phyloP scores from a whole-genome alignment of 2,329 filamentous ascomycete genomes.

The Microdochium nivale region DNA sequence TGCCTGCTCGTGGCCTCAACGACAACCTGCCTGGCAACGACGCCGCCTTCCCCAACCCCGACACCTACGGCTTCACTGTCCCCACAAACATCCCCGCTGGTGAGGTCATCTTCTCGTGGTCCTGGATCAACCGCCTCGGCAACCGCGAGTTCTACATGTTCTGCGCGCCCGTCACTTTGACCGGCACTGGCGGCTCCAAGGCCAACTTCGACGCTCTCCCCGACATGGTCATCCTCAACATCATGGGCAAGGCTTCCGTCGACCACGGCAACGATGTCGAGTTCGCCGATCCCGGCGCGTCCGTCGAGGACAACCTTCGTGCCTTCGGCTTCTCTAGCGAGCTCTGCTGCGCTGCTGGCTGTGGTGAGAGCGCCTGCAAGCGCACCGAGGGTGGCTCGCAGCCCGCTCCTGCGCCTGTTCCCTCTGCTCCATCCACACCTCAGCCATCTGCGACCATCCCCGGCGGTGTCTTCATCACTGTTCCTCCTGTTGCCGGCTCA shows the following conservation, averaged over 20 bases:
- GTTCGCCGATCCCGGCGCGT: constrained; percentile 61
- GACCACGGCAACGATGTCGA: constrained; percentile 43
- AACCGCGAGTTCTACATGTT: constrained; percentile 99
- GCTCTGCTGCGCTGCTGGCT: constrained; percentile 17
- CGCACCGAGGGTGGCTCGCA: constrained; percentile 11
- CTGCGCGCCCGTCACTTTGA: constrained; percentile 69
- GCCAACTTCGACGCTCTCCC: constrained; percentile 55
- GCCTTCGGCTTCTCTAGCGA: constrained; percentile 16
- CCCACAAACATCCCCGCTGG: constrained; percentile 65
- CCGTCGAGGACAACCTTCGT: constrained; percentile 39
- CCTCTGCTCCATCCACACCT: constrained; percentile 8
- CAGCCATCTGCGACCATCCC: constrained; percentile 4
- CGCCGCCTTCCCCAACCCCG: constrained; percentile 34
- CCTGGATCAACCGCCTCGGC: constrained; percentile 88
- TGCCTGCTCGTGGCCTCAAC: constrained; percentile 49
- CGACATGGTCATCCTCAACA: constrained; percentile 68
- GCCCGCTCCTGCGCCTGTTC: constrained; percentile 3
- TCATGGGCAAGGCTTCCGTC: constrained; percentile 25
- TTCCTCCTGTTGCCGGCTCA: constrained; percentile 15
- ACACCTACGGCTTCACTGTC: constrained; percentile 61
- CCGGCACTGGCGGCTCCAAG: constrained; percentile 38
- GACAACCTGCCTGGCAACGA: constrained; percentile 49
- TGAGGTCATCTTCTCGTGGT: constrained; percentile 78
- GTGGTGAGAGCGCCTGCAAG: constrained; percentile 15
- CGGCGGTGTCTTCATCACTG: constrained; percentile 24